A percentile compares a stretch with the other conserved stretches of the same genome.
phyloP scores from a whole-genome alignment of 2,329 filamentous ascomycete species.

The Diaporthe sp. region DNA sequence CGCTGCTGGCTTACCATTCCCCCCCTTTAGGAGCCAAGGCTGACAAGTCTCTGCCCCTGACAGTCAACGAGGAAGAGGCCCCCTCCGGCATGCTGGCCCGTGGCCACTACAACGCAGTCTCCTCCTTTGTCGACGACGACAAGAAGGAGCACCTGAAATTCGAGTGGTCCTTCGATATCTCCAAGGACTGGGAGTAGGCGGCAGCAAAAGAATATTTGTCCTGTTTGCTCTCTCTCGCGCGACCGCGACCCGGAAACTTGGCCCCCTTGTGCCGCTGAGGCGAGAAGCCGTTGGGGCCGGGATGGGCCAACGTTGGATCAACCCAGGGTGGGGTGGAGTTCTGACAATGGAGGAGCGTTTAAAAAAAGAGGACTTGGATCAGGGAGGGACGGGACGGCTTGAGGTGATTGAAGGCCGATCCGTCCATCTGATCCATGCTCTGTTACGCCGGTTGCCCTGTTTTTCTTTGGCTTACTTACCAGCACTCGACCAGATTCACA shows the following conservation, averaged over 20 bases:
- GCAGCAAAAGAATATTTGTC: background rate
- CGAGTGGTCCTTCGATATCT: conserved; percentile 96
- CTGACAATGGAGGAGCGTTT: background rate
- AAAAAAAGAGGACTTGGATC: background rate
- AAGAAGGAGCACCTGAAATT: conserved; percentile 91
- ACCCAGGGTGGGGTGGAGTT: background rate
- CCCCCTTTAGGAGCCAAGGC: background rate
- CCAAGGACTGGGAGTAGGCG: conserved; percentile 87
- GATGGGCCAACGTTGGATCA: background rate
- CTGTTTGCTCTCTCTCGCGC: conserved; percentile 4
- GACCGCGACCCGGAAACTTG: background rate
- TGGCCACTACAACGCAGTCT: conserved; percentile 90
- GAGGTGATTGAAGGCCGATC: background rate
- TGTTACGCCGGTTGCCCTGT: background rate
- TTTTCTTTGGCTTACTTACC: conserved; percentile 1
- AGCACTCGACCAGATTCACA: conserved; percentile 17
- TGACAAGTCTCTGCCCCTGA: background rate
- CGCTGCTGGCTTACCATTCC: background rate
- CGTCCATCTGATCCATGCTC: background rate
- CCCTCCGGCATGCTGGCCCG: conserved; percentile 91
- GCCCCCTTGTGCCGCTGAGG: background rate
- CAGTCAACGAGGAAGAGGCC: conserved; percentile 92
- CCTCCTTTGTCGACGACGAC: conserved; percentile 96
- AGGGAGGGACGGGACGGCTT: background rate
- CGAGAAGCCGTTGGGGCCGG: conserved; percentile 7